Evolutionary conservation across 805 yeast species (phyloP).

Genomic region (Hanseniaspora mollemarum): DNA sequence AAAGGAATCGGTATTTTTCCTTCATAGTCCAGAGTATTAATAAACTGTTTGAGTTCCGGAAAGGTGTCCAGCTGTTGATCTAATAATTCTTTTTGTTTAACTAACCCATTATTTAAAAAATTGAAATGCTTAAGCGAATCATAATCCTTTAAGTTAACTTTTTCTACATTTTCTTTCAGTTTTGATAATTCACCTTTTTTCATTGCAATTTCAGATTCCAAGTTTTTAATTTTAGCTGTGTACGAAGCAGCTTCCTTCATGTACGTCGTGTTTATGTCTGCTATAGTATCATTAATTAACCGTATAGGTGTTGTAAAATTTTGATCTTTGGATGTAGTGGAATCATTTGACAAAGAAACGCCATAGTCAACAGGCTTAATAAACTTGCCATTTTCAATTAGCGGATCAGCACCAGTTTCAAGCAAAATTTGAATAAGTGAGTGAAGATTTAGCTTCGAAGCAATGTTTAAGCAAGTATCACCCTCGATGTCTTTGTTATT

Average conservation of each 20-base stretch:
- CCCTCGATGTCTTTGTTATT: conserved; percentile 90
- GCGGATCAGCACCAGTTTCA: conserved; percentile 79
- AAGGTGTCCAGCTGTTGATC: conserved; percentile 53
- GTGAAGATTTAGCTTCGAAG: conserved; percentile 76
- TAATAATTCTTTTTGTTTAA: conserved; percentile 44
- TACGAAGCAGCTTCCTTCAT: conserved; percentile 45
- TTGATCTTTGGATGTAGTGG: not conserved
- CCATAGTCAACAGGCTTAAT: conserved; percentile 81
- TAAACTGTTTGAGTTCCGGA: conserved; percentile 48
- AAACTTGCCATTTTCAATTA: conserved; percentile 72
- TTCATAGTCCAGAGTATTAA: conserved; percentile 23
- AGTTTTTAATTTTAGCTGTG: conserved; percentile 39
- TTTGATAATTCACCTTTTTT: conserved; percentile 43
- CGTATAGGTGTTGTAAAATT: not conserved
- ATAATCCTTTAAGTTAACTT: not conserved
- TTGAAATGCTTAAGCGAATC: conserved; percentile 31
- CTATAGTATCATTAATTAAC: conserved; percentile 30
- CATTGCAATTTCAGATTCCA: conserved; percentile 47
- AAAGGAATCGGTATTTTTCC: conserved; percentile 7
- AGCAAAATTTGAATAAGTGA: conserved; percentile 69
- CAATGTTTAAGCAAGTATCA: conserved; percentile 86
- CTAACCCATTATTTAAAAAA: conserved; percentile 33
- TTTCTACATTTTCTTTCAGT: conserved; percentile 40
- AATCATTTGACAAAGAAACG: conserved; percentile 23
- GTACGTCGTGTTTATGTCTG: conserved; percentile 47